Percentiles rank a stretch among this genome's conserved stretches.
Evolutionary conservation across 108 stramenopile genomes (phyloP).

Genomic region (Skeletonema costatum): DNA sequence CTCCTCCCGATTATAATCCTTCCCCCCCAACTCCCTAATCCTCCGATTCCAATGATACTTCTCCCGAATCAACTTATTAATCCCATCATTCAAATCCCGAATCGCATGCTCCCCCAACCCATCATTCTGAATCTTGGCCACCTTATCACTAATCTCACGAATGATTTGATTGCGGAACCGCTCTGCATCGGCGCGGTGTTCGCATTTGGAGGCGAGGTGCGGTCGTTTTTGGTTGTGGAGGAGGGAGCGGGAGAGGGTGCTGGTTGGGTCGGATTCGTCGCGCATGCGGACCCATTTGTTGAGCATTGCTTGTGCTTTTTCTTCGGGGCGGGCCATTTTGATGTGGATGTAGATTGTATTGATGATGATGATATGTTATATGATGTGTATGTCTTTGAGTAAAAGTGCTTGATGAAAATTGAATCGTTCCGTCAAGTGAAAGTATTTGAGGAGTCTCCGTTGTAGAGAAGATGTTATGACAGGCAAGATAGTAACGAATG

Average conservation of each 20-base stretch:
- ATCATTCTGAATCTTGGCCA: slow-evolving; percentile 92
- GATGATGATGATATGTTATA: too few species aligned
- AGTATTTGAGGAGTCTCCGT: too few species aligned
- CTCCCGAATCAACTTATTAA: slow-evolving; percentile 95
- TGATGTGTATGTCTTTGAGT: too few species aligned
- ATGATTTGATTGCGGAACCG: slow-evolving; percentile 81
- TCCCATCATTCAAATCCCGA: slow-evolving; percentile 97
- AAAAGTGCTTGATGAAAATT: too few species aligned
- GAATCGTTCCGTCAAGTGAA: too few species aligned
- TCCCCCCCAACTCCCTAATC: slow-evolving; percentile 87
- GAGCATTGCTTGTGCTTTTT: slow-evolving; percentile 95
- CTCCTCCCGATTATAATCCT: slow-evolving; percentile 83
- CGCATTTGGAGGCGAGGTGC: slow-evolving; percentile 87
- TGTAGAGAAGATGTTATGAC: too few species aligned
- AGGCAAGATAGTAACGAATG: too few species aligned
- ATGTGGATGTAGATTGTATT: too few species aligned
- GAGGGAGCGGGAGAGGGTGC: slow-evolving; percentile 9
- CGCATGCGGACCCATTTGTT: slow-evolving; percentile 97
- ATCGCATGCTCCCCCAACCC: slow-evolving; percentile 95
- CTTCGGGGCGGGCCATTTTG: slow-evolving; percentile 96
- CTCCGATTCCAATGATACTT: slow-evolving; percentile 94
- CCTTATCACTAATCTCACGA: slow-evolving; percentile 80
- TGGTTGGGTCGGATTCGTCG: slow-evolving; percentile 48
- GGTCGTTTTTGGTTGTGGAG: slow-evolving; percentile 65
- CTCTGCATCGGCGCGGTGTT: slow-evolving; percentile 80